Evolutionary conservation across 148 eudicot genomes (phyloP).

Genomic region (Rhododendron simsii): DNA sequence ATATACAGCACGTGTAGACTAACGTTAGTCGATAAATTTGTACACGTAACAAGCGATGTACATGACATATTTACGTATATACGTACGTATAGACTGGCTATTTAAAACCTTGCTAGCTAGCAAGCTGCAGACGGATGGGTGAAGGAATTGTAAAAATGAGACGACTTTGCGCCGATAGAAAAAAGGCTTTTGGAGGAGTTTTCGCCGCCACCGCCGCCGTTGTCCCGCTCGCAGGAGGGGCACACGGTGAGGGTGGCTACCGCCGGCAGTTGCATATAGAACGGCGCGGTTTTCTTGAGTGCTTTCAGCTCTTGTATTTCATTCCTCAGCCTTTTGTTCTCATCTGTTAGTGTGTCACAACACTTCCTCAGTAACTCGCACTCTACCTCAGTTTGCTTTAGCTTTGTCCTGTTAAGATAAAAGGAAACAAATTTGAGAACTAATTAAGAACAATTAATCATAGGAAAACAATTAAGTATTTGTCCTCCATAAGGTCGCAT

Average conservation of each 20-base stretch:
- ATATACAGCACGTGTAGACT: not conserved
- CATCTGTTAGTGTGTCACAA: constrained; percentile 29
- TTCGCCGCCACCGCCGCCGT: not conserved
- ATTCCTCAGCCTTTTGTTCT: constrained; percentile 35
- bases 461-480: not conserved
- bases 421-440: not conserved
- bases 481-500: too few species aligned
- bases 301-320: constrained; percentile 27
- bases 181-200: constrained; percentile 3
- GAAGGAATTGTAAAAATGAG: constrained; percentile 16
- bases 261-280: constrained; percentile 25
- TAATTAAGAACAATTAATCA: not conserved
- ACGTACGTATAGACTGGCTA: not conserved
- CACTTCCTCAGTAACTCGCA: constrained; percentile 34
- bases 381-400: constrained; percentile 47
- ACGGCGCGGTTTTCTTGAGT: not conserved
- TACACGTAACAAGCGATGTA: not conserved
- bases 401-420: constrained; percentile 29
- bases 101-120: not conserved
- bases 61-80: too few species aligned
- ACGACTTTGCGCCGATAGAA: not conserved
- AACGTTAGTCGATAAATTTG: not conserved
- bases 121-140: constrained; percentile 21
- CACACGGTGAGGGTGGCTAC: constrained; percentile 31
- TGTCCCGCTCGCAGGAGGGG: constrained; percentile 37